A percentile compares a stretch with the other conserved stretches of the same genome.
These are phyloP conservation scores for Irpex lacteus DNA, from an alignment of 1,284 basidiomycete genomes.

Conservation along the genomic window DNA sequence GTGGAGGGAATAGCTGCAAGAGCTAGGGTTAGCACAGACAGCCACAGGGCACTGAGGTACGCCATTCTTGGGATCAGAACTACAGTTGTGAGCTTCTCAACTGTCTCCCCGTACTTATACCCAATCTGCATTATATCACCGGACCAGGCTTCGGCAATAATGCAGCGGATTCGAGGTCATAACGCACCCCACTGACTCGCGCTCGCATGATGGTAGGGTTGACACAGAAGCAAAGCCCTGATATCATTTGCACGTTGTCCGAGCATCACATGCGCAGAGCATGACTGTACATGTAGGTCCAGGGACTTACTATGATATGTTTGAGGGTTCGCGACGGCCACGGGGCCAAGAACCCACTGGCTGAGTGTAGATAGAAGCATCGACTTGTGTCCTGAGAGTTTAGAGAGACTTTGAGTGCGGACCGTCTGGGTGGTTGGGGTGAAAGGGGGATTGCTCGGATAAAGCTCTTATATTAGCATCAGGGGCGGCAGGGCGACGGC, in stretches of 20 bases:
- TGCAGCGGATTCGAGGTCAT: background rate
- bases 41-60: background rate
- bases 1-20: background rate
- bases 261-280: background rate
- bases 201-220: background rate
- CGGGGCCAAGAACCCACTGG: background rate
- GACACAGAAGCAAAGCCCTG: background rate
- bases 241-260: background rate
- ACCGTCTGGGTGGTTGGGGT: too few species aligned
- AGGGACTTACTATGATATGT: background rate
- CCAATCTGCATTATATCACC: background rate
- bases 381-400: background rate
- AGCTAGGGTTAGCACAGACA: background rate
- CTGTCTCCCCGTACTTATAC: background rate
- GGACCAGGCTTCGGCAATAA: background rate
- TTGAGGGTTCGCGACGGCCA: background rate
- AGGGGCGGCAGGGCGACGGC: too few species aligned
- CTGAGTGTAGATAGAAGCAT: background rate
- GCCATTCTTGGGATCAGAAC: background rate
- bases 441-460: too few species aligned
- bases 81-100: background rate
- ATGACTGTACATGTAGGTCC: background rate
- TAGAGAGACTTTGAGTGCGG: background rate
- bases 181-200: background rate
- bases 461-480: too few species aligned